Percentiles rank a stretch among this genome's conserved stretches.
phyloP scores from a whole-genome alignment of 257 asterid genomes.

The Solanum chmielewskii region DNA sequence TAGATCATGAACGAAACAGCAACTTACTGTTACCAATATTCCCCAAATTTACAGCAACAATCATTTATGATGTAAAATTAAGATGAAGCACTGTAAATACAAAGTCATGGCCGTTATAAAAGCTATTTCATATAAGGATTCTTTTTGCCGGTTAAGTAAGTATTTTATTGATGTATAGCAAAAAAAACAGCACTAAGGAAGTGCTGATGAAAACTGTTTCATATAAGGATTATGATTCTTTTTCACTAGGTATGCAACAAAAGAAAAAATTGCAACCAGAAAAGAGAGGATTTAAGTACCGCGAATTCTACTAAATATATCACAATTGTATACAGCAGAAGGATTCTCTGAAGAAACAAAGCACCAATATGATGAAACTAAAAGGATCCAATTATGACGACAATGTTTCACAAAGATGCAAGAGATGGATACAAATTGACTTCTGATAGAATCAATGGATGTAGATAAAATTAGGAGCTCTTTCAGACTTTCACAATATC shows the following conservation, averaged over 20 bases:
- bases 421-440: background rate
- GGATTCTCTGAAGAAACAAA: background rate
- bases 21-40: background rate
- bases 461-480: background rate
- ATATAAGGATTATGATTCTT: background rate
- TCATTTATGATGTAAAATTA: background rate
- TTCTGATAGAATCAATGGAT: background rate
- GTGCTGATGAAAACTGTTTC: background rate
- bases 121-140: background rate
- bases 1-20: background rate
- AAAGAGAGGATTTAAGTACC: background rate
- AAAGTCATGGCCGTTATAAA: background rate
- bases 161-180: background rate
- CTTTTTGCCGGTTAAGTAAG: background rate
- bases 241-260: background rate
- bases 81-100: background rate
- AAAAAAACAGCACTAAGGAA: background rate
- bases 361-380: background rate
- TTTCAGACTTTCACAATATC: background rate
- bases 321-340: background rate
- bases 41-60: background rate
- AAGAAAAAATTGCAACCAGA: background rate
- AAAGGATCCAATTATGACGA: background rate
- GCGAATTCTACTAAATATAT: background rate
- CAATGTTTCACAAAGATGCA: background rate